Percentiles rank a stretch among this genome's conserved stretches.
Conservation (phyloP, 2,329 filamentous ascomycete genomes). For the Penicillium paneum region DNA sequence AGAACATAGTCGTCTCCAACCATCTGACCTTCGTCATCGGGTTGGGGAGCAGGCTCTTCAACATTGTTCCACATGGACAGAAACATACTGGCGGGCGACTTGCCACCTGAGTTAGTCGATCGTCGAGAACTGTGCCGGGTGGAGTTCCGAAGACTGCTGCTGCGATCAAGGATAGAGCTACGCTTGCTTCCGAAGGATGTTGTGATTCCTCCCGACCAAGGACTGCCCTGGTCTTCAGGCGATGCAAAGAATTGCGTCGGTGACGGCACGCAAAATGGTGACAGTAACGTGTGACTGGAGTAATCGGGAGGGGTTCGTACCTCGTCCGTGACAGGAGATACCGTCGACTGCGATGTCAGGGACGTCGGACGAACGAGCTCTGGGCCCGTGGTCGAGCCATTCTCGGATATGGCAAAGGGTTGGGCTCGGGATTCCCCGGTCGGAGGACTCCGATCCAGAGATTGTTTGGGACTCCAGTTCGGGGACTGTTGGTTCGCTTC, state of each 20-base stretch:
- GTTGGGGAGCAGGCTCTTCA: slow-evolving; percentile 47
- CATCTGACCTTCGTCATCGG: slow-evolving; percentile 66
- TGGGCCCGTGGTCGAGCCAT: slow-evolving; percentile 21
- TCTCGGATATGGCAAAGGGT: slow-evolving; percentile 21
- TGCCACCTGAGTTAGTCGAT: slow-evolving; percentile 50
- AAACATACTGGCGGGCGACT: slow-evolving; percentile 58
- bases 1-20: slow-evolving; percentile 66
- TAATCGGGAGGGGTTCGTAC: slow-evolving; percentile 42
- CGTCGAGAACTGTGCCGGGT: slow-evolving; percentile 43
- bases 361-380: slow-evolving; percentile 41
- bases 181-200: slow-evolving; percentile 38
- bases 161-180: slow-evolving; percentile 34
- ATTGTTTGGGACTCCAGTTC: slow-evolving; percentile 22
- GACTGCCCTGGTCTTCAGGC: slow-evolving; percentile 40
- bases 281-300: slow-evolving; percentile 35
- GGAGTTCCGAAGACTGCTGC: slow-evolving; percentile 34
- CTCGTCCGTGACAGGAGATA: slow-evolving; percentile 41
- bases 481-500: slow-evolving; percentile 18
- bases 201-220: slow-evolving; percentile 36
- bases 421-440: slow-evolving; percentile 26
- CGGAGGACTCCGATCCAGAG: slow-evolving; percentile 25
- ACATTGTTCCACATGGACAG: slow-evolving; percentile 52
- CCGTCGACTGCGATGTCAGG: slow-evolving; percentile 45
- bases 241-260: slow-evolving; percentile 38
- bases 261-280: slow-evolving; percentile 39